Evolutionary conservation across 1,284 basidiomycete species (phyloP).

Genomic region (Trichosporon sp.): DNA sequence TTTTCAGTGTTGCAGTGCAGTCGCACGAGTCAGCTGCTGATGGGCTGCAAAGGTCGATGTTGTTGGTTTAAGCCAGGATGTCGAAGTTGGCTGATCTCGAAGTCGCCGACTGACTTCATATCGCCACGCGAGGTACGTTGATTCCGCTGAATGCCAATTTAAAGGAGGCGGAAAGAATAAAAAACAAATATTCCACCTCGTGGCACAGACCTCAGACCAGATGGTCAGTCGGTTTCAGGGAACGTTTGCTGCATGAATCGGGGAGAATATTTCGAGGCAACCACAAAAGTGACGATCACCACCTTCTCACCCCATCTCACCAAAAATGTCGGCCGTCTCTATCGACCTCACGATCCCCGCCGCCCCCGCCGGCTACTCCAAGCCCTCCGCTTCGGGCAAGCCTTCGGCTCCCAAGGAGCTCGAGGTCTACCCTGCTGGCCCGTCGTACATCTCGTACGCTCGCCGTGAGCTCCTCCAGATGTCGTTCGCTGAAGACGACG

Average conservation of each 20-base stretch:
- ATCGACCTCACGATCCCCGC: conserved; percentile 54
- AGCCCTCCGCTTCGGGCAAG: conserved; percentile 49
- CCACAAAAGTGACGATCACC: conserved; percentile 5
- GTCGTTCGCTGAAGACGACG: conserved; percentile 78
- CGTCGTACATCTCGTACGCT: conserved; percentile 79
- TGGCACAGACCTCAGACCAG: background rate
- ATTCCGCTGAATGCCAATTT: background rate
- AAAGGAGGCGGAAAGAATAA: background rate
- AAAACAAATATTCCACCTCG: background rate
- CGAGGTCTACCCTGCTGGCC: conserved; percentile 74
- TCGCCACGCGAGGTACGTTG: background rate
- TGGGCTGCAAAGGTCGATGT: background rate
- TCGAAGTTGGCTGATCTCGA: conserved; percentile 1
- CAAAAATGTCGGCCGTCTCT: conserved; percentile 52
- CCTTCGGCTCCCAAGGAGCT: conserved; percentile 55
- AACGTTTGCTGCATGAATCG: background rate
- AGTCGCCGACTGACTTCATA: conserved; percentile 1
- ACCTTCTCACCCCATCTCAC: conserved; percentile 21
- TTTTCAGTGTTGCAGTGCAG: background rate
- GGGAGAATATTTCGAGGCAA: background rate
- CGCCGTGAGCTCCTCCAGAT: conserved; percentile 72
- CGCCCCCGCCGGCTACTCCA: conserved; percentile 51
- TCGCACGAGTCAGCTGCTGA: background rate
- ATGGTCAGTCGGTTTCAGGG: background rate
- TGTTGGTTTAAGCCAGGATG: background rate